Percentiles rank a stretch among this genome's conserved stretches.
Conservation (phyloP, 371 early-diverging fungal species). For the Mycotypha africana region DNA sequence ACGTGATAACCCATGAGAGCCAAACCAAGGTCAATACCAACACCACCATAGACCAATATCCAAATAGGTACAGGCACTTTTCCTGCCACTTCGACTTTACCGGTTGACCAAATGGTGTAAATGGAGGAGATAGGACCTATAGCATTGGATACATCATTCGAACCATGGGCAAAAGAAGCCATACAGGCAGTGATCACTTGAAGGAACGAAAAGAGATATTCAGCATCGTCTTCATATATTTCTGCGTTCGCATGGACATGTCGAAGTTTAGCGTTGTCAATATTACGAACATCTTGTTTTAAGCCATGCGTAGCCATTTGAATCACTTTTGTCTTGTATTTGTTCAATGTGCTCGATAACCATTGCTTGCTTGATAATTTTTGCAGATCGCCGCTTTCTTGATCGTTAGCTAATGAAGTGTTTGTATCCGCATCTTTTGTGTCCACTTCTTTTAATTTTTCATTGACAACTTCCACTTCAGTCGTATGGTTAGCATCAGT, state of each 20-base stretch:
- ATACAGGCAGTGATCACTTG: slow-evolving; percentile 84
- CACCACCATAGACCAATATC: slow-evolving; percentile 76
- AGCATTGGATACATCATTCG: slow-evolving; percentile 89
- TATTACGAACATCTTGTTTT: slow-evolving; percentile 54
- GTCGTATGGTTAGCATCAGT: background rate
- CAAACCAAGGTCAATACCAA: slow-evolving; percentile 79
- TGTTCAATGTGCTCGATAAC: background rate
- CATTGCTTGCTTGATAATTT: background rate
- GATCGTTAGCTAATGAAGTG: too few relatives aligned
- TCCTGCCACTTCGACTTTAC: slow-evolving; percentile 38
- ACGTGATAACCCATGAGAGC: slow-evolving; percentile 65
- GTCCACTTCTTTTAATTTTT: background rate
- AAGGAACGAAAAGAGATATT: slow-evolving; percentile 78
- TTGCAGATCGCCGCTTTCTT: too few relatives aligned
- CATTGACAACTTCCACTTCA: background rate
- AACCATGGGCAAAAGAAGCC: slow-evolving; percentile 87
- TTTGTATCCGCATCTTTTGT: background rate
- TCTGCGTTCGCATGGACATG: slow-evolving; percentile 58
- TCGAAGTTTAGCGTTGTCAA: slow-evolving; percentile 40
- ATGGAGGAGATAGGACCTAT: slow-evolving; percentile 73
- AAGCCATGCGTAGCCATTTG: slow-evolving; percentile 37
- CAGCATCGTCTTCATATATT: slow-evolving; percentile 74
- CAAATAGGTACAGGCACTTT: slow-evolving; percentile 65
- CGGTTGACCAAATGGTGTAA: slow-evolving; percentile 67
- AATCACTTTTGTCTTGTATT: slow-evolving; percentile 11